Base-by-base conservation (phyloP, 345 rosid species). In the Carallia pectinifolia region DNA sequence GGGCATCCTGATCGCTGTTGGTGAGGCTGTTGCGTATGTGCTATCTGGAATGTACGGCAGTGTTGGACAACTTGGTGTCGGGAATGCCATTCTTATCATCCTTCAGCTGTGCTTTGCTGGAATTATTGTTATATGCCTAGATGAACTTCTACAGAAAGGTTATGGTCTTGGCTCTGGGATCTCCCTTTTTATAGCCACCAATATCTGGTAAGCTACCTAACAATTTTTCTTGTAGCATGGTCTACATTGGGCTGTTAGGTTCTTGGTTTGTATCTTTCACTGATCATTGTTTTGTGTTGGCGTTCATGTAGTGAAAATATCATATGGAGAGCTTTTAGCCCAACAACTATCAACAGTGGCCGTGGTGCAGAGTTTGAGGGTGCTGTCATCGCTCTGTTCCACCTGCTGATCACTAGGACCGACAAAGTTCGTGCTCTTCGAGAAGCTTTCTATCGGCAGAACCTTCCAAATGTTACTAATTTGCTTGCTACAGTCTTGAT, bases 311-410 rank as follows among this genome's bases (percentile, higher is more conserved):
- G 97, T 78, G 97, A 90, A 74, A 89, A 76, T 78, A 90, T 90
- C 60, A 90, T 90, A 74, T 90, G 94, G 97, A 90, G 83, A 67
- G 97, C 94, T 29, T 90, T 90, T 70, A 90, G 97, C 76, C 97
- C 97, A 6, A 90, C 97, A 2, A 90, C 97, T 53, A 89, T 90
- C 52, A 90, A 90, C 82, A 90, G 92, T n/a, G 97, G 97, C 0
- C 83, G 97, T 19, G 97, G 97, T 63, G 97, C 94, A 70, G 94
- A 90, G 72, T 90, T 90, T 81, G 97, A 90, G 84, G 97, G 97
- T 68, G 97, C 97, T 71, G 94, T 90, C 53, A 90, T 90, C 67
- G 97, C 97, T 56, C 67, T 90, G 69, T 89, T 90, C 88, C 94
- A 90, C 66, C 79, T 90, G 73, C 76, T 90, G 71, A 90, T 90